Conservation (phyloP, 176 grass and related monocot species). For the Oryza coarctata region DNA sequence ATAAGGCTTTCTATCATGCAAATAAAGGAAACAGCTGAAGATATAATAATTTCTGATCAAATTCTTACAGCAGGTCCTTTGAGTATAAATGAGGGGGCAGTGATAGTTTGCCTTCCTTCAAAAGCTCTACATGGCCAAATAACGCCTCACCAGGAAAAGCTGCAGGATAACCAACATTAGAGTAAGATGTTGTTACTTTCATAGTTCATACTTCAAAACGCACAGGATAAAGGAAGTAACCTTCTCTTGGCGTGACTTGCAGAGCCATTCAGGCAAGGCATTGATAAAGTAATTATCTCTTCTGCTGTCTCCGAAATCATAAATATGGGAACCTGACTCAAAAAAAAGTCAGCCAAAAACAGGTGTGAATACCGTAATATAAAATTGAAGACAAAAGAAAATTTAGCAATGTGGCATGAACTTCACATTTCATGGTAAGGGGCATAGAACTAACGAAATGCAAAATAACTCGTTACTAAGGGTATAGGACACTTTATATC, state of each 20-base stretch:
- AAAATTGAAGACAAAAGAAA: conserved; percentile 10
- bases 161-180: conserved; percentile 40
- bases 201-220: conserved; percentile 29
- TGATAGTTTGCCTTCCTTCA: conserved; percentile 62
- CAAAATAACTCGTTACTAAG: neutral
- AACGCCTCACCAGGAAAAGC: conserved; percentile 78
- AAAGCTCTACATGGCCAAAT: conserved; percentile 74
- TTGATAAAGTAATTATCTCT: conserved; percentile 61
- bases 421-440: conserved; percentile 12
- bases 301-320: conserved; percentile 72
- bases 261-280: conserved; percentile 90
- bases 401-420: neutral
- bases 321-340: conserved; percentile 73
- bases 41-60: conserved; percentile 6
- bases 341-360: conserved; percentile 13
- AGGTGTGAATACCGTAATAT: neutral
- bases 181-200: conserved; percentile 5
- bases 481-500: conserved; percentile 5
- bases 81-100: conserved; percentile 66
- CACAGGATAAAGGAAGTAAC: conserved; percentile 40
- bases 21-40: conserved; percentile 26
- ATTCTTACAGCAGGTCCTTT: conserved; percentile 67
- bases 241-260: conserved; percentile 87
- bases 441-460: neutral
- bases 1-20: conserved; percentile 9